Evolutionary conservation across 176 grass and related monocot genomes (phyloP).

Genomic region (Carex littledalei): DNA sequence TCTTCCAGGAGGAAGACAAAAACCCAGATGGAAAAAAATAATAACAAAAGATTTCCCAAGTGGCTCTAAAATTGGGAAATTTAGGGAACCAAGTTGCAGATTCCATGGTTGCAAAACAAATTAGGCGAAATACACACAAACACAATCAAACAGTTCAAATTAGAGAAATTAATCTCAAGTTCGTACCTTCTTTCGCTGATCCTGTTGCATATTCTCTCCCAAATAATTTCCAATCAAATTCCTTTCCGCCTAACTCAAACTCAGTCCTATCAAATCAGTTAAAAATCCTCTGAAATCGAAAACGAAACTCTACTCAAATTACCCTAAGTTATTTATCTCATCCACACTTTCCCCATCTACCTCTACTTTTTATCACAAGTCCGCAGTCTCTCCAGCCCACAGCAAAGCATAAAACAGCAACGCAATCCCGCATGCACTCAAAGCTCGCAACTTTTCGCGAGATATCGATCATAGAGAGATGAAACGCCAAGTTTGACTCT

Average conservation of each 20-base stretch:
- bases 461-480: constrained; percentile 19
- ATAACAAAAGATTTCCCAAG: background rate
- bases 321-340: constrained; percentile 3
- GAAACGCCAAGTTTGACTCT: background rate
- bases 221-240: background rate
- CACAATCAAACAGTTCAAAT: background rate
- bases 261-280: background rate
- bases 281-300: background rate
- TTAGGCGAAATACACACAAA: background rate
- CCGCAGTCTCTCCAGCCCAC: constrained; percentile 25
- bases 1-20: background rate
- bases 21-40: background rate
- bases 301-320: background rate
- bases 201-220: constrained; percentile 38
- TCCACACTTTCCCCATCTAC: constrained; percentile 35
- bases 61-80: background rate
- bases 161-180: background rate
- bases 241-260: background rate
- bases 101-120: background rate
- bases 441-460: background rate
- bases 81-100: background rate
- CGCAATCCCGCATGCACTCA: constrained; percentile 25
- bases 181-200: constrained; percentile 43
- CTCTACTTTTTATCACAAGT: constrained; percentile 11
- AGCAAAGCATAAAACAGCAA: background rate